Percentiles rank a stretch among this genome's conserved stretches.
Evolutionary conservation across 2,329 filamentous ascomycete species (phyloP).

Genomic region (Aspergillus sp.): DNA sequence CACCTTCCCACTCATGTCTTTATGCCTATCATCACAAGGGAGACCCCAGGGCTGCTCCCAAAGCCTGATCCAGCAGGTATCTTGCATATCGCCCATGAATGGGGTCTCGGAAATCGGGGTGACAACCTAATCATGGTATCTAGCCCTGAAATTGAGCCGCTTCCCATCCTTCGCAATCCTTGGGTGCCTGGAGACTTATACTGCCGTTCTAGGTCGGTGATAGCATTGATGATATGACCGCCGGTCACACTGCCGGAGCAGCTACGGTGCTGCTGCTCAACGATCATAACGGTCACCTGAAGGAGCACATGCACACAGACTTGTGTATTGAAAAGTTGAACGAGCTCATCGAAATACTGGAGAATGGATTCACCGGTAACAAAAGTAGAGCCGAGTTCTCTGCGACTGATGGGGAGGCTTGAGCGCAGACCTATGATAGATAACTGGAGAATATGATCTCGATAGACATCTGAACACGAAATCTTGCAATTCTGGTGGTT

Average conservation of each 20-base stretch:
- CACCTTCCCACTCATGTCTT: slow-evolving; percentile 74
- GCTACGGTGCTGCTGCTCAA: slow-evolving; percentile 89
- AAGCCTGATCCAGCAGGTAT: slow-evolving; percentile 91
- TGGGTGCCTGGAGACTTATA: background rate
- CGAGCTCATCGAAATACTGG: slow-evolving; percentile 75
- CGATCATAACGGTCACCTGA: slow-evolving; percentile 74
- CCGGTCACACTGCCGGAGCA: slow-evolving; percentile 79
- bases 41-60: slow-evolving; percentile 67
- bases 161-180: background rate
- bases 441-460: background rate
- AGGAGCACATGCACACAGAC: slow-evolving; percentile 75
- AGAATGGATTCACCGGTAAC: slow-evolving; percentile 70
- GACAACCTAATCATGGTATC: slow-evolving; percentile 46
- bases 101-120: slow-evolving; percentile 64
- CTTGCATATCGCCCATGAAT: slow-evolving; percentile 77
- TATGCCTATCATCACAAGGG: slow-evolving; percentile 79
- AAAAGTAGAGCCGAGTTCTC: slow-evolving; percentile 25
- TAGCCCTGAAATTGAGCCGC: background rate
- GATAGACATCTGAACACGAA: background rate
- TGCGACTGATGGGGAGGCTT: slow-evolving; percentile 17
- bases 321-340: slow-evolving; percentile 72
- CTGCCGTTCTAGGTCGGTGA: slow-evolving; percentile 60
- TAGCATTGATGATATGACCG: slow-evolving; percentile 90
- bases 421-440: background rate
- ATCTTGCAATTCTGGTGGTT: background rate